Evolutionary conservation across 306 rosid species (phyloP).

Genomic region (Morella rubra): DNA sequence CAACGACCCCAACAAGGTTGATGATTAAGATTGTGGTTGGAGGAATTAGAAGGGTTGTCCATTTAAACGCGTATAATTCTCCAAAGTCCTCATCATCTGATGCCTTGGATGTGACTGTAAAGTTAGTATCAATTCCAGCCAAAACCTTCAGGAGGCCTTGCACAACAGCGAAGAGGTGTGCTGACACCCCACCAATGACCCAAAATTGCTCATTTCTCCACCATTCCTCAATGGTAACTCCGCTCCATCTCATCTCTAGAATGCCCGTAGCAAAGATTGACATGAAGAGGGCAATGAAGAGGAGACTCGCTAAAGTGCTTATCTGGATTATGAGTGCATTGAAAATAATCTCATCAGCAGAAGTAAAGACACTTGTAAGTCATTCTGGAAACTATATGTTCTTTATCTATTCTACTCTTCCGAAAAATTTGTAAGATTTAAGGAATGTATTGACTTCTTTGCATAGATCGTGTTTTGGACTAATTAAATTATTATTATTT

Average conservation of each 20-base stretch:
- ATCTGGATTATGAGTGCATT: slow-evolving; percentile 56
- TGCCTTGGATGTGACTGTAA: slow-evolving; percentile 90
- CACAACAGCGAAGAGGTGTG: slow-evolving; percentile 82
- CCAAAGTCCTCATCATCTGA: slow-evolving; percentile 88
- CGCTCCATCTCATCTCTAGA: slow-evolving; percentile 97
- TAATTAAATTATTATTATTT: no score
- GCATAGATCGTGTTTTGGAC: no score
- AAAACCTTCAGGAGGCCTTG: slow-evolving; percentile 91
- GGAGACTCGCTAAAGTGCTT: slow-evolving; percentile 86
- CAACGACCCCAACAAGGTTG: slow-evolving; percentile 91
- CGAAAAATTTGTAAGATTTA: not conserved
- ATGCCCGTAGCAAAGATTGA: slow-evolving; percentile 87
- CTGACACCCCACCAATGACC: slow-evolving; percentile 98
- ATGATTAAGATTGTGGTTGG: slow-evolving; percentile 89
- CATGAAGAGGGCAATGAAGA: slow-evolving; percentile 74
- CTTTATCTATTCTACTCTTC: no score
- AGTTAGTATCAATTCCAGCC: slow-evolving; percentile 89
- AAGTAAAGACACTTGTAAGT: slow-evolving; percentile 4
- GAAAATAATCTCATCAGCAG: slow-evolving; percentile 23
- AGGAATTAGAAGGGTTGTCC: slow-evolving; percentile 95
- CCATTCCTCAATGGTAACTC: slow-evolving; percentile 98
- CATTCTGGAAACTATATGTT: not conserved
- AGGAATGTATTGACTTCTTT: slow-evolving; percentile 7
- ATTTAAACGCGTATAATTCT: slow-evolving; percentile 73
- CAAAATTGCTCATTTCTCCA: slow-evolving; percentile 99